Percentiles rank a stretch among this genome's conserved stretches.
These are phyloP conservation scores for Odontarrhena argentea DNA, from an alignment of 345 rosid species.

Conservation along the genomic window DNA sequence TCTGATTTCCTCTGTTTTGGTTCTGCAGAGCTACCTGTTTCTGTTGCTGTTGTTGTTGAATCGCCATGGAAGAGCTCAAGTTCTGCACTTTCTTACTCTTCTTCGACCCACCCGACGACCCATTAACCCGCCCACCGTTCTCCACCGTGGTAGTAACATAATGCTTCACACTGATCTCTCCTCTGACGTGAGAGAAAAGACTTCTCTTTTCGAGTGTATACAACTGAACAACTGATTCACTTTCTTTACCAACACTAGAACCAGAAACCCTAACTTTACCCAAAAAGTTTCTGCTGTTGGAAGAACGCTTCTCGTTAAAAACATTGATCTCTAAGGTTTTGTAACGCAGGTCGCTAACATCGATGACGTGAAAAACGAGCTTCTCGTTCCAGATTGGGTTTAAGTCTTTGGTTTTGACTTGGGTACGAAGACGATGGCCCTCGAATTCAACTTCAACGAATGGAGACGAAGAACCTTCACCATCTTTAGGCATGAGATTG, in stretches of 20 bases:
- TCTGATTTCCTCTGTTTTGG: slow-evolving; percentile 38
- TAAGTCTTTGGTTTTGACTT: slow-evolving; percentile 58
- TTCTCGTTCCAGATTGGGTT: slow-evolving; percentile 84
- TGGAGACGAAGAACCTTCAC: slow-evolving; percentile 75
- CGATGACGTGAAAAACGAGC: slow-evolving; percentile 56
- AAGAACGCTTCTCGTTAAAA: slow-evolving; percentile 62
- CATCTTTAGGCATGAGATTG: slow-evolving; percentile 80
- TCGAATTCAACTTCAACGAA: slow-evolving; percentile 76
- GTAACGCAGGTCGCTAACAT: slow-evolving; percentile 58
- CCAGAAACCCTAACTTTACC: slow-evolving; percentile 67
- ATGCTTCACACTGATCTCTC: slow-evolving; percentile 63
- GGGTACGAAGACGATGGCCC: slow-evolving; percentile 57
- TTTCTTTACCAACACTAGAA: slow-evolving; percentile 49
- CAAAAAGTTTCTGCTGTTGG: slow-evolving; percentile 58
- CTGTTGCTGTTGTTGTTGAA: slow-evolving; percentile 47
- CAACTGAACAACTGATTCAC: slow-evolving; percentile 52
- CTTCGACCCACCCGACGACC: slow-evolving; percentile 43
- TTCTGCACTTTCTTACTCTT: slow-evolving; percentile 60
- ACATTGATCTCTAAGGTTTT: slow-evolving; percentile 56
- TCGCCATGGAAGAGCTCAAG: slow-evolving; percentile 41
- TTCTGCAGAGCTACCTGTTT: slow-evolving; percentile 38
- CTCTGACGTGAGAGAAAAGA: slow-evolving; percentile 68
- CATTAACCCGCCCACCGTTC: slow-evolving; percentile 39
- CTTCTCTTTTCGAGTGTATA: slow-evolving; percentile 68
- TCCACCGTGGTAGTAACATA: slow-evolving; percentile 48